These are phyloP conservation scores for Oryza glumipatula DNA, from an alignment of 176 grass and related monocot species.

Conservation along the genomic window DNA sequence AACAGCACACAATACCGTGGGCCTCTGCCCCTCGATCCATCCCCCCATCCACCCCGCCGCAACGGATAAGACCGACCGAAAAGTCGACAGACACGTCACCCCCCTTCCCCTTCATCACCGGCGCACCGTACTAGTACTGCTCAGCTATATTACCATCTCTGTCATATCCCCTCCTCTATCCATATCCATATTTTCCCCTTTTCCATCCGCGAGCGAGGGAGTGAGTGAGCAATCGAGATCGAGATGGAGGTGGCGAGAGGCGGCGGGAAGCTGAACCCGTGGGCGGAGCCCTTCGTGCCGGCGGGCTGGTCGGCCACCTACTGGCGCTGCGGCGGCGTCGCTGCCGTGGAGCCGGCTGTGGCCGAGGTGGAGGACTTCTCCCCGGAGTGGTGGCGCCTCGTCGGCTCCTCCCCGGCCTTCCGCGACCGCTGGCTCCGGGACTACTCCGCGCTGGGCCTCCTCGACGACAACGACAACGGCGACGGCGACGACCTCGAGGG, in stretches of 20 bases:
- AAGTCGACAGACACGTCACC: not conserved
- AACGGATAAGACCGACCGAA: slow-evolving; percentile 27
- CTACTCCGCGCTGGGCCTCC: slow-evolving; percentile 47
- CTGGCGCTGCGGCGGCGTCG: not conserved
- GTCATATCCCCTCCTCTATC: too few species aligned
- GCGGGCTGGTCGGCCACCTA: slow-evolving; percentile 10
- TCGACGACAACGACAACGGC: not conserved
- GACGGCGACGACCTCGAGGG: not conserved
- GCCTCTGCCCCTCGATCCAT: not conserved
- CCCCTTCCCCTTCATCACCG: too few species aligned
- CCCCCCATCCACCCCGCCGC: not conserved
- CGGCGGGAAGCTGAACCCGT: slow-evolving; percentile 51
- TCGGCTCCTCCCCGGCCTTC: slow-evolving; percentile 46
- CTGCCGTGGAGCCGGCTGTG: not conserved
- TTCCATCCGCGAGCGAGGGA: not conserved
- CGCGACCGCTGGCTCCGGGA: slow-evolving; percentile 55
- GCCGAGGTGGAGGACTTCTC: slow-evolving; percentile 61
- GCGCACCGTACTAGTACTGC: too few species aligned
- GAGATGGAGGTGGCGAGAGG: slow-evolving; percentile 40
- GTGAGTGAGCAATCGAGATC: not conserved
- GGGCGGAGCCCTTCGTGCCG: slow-evolving; percentile 61
- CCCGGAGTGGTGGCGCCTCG: slow-evolving; percentile 60
- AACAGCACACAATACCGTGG: not conserved
- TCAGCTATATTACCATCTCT: not conserved
- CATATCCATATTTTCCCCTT: not conserved